A percentile compares a stretch with the other conserved stretches of the same genome.
phyloP scores from a whole-genome alignment of 2,329 filamentous ascomycete species.

The Monascus ruber region DNA sequence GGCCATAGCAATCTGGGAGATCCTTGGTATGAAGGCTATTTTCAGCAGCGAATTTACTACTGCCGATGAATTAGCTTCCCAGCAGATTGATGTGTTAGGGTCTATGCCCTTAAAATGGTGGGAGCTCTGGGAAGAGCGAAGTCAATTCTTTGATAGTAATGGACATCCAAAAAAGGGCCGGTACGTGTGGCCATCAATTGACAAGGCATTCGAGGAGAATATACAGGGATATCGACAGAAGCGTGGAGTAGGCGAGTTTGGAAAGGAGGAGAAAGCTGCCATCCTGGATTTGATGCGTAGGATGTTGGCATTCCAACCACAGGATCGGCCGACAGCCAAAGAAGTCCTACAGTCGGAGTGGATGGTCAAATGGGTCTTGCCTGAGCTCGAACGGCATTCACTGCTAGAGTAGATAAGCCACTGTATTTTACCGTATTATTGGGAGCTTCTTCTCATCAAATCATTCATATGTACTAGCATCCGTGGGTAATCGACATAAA shows the following conservation, averaged over 20 bases:
- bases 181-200: slow-evolving; percentile 8
- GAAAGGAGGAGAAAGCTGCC: slow-evolving; percentile 9
- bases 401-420: too few relatives aligned
- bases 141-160: slow-evolving; percentile 7
- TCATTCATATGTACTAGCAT: too few relatives aligned
- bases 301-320: slow-evolving; percentile 19
- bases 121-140: slow-evolving; percentile 7
- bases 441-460: too few relatives aligned
- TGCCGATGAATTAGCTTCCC: slow-evolving; percentile 5
- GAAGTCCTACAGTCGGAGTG: slow-evolving; percentile 22
- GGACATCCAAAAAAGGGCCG: slow-evolving; percentile 5
- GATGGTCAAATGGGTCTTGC: slow-evolving; percentile 23
- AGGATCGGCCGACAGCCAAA: slow-evolving; percentile 17
- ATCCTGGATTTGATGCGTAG: slow-evolving; percentile 20
- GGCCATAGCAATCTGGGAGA: slow-evolving; percentile 16
- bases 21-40: slow-evolving; percentile 10
- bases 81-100: slow-evolving; percentile 9
- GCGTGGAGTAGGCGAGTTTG: slow-evolving; percentile 6
- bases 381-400: slow-evolving; percentile 4
- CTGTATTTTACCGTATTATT: too few relatives aligned
- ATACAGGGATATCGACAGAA: slow-evolving; percentile 9
- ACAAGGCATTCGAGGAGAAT: slow-evolving; percentile 8
- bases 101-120: slow-evolving; percentile 10
- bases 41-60: slow-evolving; percentile 5
- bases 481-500: too few relatives aligned